These are phyloP conservation scores for Colletotrichum spinosum DNA, from an alignment of 2,329 filamentous ascomycete genomes.

Conservation along the genomic window DNA sequence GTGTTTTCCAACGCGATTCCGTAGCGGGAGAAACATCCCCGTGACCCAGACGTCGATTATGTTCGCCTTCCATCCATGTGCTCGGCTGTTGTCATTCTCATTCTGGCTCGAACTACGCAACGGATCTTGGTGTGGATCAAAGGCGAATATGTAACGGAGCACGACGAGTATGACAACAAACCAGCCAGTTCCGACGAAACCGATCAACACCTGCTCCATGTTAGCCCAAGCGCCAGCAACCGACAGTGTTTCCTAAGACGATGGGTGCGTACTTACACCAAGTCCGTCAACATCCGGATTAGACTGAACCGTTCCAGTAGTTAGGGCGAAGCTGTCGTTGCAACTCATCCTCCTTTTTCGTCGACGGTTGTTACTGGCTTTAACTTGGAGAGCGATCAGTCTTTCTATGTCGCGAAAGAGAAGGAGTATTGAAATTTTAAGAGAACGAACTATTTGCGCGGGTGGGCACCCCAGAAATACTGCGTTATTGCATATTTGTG, in stretches of 20 bases:
- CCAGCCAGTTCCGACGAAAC: constrained; percentile 2
- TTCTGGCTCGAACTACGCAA: background rate
- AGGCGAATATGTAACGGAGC: background rate
- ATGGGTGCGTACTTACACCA: background rate
- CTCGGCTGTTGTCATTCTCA: background rate
- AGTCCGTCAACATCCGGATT: background rate
- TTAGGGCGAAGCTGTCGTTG: too few species aligned
- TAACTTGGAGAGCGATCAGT: too few species aligned
- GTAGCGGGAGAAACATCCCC: background rate
- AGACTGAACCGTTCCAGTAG: too few species aligned
- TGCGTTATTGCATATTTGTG: too few species aligned
- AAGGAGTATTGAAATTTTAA: too few species aligned
- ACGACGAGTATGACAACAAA: background rate
- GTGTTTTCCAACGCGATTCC: background rate
- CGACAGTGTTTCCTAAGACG: background rate
- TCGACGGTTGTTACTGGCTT: too few species aligned
- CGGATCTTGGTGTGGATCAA: background rate
- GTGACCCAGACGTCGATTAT: background rate
- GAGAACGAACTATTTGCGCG: too few species aligned
- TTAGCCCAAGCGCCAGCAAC: background rate
- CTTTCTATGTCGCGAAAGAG: too few species aligned
- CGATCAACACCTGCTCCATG: background rate
- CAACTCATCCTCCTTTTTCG: too few species aligned
- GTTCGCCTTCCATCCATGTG: background rate
- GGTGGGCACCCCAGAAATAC: too few species aligned